These are phyloP conservation scores for Coniosporium apollinis DNA, from an alignment of 495 filamentous ascomycete genomes.

Conservation along the genomic window DNA sequence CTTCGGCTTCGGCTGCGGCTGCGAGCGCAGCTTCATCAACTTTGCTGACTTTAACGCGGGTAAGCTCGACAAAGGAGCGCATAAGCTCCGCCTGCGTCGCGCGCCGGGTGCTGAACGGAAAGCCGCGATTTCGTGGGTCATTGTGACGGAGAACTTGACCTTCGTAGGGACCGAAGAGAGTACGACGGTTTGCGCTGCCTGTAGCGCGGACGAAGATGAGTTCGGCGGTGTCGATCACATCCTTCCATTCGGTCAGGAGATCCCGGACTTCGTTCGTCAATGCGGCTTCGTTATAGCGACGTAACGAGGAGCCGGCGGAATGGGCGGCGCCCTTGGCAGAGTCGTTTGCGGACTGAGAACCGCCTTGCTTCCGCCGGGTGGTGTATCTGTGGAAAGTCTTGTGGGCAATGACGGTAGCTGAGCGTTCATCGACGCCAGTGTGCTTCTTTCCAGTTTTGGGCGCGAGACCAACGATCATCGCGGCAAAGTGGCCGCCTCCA, in stretches of 20 bases:
- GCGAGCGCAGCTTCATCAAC: slow-evolving; percentile 43
- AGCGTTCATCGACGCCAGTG: slow-evolving; percentile 54
- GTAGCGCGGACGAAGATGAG: slow-evolving; percentile 80
- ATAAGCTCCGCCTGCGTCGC: slow-evolving; percentile 90
- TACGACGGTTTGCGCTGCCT: slow-evolving; percentile 66
- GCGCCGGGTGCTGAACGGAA: slow-evolving; percentile 88
- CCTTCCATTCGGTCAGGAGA: slow-evolving; percentile 65
- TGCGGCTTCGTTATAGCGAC: slow-evolving; percentile 86
- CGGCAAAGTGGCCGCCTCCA: slow-evolving; percentile 91
- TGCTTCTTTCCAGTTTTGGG: slow-evolving; percentile 59
- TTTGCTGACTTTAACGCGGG: slow-evolving; percentile 65
- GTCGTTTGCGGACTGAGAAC: slow-evolving; percentile 84
- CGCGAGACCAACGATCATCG: slow-evolving; percentile 79
- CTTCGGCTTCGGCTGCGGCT: slow-evolving; percentile 20
- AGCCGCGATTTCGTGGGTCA: slow-evolving; percentile 69
- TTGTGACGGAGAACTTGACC: slow-evolving; percentile 66
- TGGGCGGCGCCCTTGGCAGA: slow-evolving; percentile 79
- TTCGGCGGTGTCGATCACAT: slow-evolving; percentile 64
- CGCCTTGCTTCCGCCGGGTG: slow-evolving; percentile 88
- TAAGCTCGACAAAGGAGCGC: slow-evolving; percentile 83
- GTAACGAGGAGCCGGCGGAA: slow-evolving; percentile 76
- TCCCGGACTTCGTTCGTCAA: slow-evolving; percentile 67
- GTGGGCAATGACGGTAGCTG: slow-evolving; percentile 75
- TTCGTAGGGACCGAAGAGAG: slow-evolving; percentile 81
- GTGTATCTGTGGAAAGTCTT: slow-evolving; percentile 98